These are phyloP conservation scores for Xylona heveae DNA, from an alignment of 495 filamentous ascomycete genomes.

Conservation along the genomic window DNA sequence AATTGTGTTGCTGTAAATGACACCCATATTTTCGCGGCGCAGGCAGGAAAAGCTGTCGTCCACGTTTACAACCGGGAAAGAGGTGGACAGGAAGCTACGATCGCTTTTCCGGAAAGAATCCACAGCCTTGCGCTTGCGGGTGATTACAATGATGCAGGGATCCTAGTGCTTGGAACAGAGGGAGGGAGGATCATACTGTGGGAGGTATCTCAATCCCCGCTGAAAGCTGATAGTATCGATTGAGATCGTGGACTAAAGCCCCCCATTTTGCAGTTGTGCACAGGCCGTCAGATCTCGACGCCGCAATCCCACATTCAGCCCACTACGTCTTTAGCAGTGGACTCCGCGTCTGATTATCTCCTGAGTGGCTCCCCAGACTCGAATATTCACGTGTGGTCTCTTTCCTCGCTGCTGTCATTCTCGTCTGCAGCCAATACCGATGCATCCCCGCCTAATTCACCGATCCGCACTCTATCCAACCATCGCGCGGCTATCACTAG, in stretches of 20 bases:
- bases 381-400: conserved; percentile 74
- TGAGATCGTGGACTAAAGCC: conserved; percentile 7
- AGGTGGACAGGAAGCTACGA: conserved; percentile 65
- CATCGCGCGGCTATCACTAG: conserved; percentile 64
- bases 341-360: conserved; percentile 53
- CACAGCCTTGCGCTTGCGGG: conserved; percentile 44
- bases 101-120: conserved; percentile 72
- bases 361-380: conserved; percentile 79
- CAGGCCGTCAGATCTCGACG: conserved; percentile 75
- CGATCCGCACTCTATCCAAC: conserved; percentile 48
- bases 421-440: conserved; percentile 16
- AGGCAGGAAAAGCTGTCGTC: conserved; percentile 73
- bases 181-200: conserved; percentile 74
- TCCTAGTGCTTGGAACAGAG: conserved; percentile 67
- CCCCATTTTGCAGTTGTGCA: conserved; percentile 37
- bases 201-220: conserved; percentile 40
- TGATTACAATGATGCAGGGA: conserved; percentile 33
- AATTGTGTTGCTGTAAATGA: conserved; percentile 65
- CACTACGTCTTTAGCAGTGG: conserved; percentile 52
- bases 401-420: conserved; percentile 51
- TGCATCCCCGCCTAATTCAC: conserved; percentile 25
- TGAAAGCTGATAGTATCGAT: too few species aligned
- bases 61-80: conserved; percentile 75
- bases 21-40: conserved; percentile 76
- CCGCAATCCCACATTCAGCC: conserved; percentile 70